These are phyloP conservation scores for Phytophthora meadii DNA, from an alignment of 352 stramenopile genomes.

Conservation along the genomic window DNA sequence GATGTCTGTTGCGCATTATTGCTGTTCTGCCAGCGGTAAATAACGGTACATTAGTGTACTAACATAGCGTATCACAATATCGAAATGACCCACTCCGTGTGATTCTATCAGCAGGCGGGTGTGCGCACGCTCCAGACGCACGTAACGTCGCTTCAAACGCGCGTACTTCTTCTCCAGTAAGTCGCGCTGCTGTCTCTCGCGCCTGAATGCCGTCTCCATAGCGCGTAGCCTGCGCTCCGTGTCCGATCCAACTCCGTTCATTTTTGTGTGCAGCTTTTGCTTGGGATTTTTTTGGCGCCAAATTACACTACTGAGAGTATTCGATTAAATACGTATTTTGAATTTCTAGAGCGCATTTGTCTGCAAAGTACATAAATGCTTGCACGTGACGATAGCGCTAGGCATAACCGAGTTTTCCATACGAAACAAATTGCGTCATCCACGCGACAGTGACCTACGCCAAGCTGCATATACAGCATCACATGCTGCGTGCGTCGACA, in stretches of 20 bases:
- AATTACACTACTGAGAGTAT: constrained; percentile 1
- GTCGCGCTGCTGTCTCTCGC: constrained; percentile 59
- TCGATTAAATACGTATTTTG: neutral
- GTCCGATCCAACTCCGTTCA: constrained; percentile 23
- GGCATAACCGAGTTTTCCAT: neutral
- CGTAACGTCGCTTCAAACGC: constrained; percentile 70
- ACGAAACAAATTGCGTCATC: neutral
- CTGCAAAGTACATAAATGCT: too few relatives aligned
- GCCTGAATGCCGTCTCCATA: constrained; percentile 55
- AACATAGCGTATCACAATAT: neutral
- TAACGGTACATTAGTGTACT: constrained; percentile 4
- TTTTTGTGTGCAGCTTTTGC: neutral
- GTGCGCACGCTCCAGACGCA: constrained; percentile 65
- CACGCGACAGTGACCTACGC: neutral
- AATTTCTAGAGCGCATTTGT: neutral
- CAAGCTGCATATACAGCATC: neutral
- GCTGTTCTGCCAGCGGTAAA: constrained; percentile 12
- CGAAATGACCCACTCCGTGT: constrained; percentile 24
- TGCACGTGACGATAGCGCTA: too few relatives aligned
- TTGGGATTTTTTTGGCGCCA: constrained; percentile 13
- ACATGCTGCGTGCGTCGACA: neutral
- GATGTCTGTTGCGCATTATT: constrained; percentile 3
- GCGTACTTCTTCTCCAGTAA: constrained; percentile 75
- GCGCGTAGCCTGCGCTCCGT: constrained; percentile 41
- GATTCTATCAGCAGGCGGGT: constrained; percentile 46